These are phyloP conservation scores for Aspergillus spinulosporus DNA, from an alignment of 2,329 filamentous ascomycete species.

Conservation along the genomic window DNA sequence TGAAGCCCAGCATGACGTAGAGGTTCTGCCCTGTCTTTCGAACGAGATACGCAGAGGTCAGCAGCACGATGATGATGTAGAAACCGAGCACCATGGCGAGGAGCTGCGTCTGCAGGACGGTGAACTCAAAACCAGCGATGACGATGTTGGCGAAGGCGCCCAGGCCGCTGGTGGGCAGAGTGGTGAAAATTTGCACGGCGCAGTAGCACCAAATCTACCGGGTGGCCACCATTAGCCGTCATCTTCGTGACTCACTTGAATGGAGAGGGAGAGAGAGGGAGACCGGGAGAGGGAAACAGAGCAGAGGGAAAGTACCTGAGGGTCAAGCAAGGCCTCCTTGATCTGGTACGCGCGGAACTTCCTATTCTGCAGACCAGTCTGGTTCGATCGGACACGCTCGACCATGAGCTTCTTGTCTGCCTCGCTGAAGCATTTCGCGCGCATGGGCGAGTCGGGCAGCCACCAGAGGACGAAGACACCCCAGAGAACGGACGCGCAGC, in stretches of 20 bases:
- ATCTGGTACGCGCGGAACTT: slow-evolving; percentile 56
- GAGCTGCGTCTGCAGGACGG: slow-evolving; percentile 66
- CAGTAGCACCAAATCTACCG: slow-evolving; percentile 59
- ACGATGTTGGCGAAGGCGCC: slow-evolving; percentile 75
- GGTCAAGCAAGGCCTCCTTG: slow-evolving; percentile 61
- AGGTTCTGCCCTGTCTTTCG: slow-evolving; percentile 70
- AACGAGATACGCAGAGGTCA: slow-evolving; percentile 66
- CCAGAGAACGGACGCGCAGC: slow-evolving; percentile 62
- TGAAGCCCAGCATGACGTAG: slow-evolving; percentile 64
- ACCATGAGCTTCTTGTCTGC: slow-evolving; percentile 65
- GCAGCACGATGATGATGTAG: slow-evolving; percentile 70
- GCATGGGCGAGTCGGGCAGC: slow-evolving; percentile 71
- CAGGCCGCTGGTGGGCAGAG: slow-evolving; percentile 70
- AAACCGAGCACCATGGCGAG: slow-evolving; percentile 71
- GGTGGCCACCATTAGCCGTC: neutral
- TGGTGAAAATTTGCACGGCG: slow-evolving; percentile 68
- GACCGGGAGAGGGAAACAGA: neutral
- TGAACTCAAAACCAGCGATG: slow-evolving; percentile 68
- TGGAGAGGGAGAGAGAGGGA: neutral
- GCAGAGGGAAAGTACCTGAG: slow-evolving; percentile 52
- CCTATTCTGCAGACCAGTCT: slow-evolving; percentile 62
- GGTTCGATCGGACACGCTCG: slow-evolving; percentile 61
- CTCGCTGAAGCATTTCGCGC: slow-evolving; percentile 67
- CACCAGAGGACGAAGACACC: slow-evolving; percentile 64
- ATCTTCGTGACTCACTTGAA: too few relatives aligned